Base-by-base conservation (phyloP, 2,329 filamentous ascomycete species). In the Fusarium temperatum region DNA sequence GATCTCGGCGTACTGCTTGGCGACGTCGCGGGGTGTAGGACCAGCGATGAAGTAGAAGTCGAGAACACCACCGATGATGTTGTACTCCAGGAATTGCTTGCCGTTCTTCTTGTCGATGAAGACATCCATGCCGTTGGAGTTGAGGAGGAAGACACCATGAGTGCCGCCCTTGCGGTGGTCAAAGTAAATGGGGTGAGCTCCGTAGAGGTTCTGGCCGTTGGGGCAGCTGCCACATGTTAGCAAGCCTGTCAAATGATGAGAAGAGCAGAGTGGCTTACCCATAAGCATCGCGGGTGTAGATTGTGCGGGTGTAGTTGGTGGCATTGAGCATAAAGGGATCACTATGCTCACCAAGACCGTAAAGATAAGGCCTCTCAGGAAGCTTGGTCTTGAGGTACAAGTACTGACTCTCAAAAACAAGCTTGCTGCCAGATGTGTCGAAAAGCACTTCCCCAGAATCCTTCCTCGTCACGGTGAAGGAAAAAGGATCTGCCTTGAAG, bases 321-420 rank as follows among this genome's bases (percentile, higher is more conserved):
- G 89, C 92, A 70, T 91, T 90, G 66, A 95, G 85, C 53, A 89
- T 87, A 77, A 94, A 90, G 3, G 90, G 85, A 75, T 95, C 93
- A 6, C 89, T 91, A 79, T 94, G 92, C 82, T 96, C 93, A 41
- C 94, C 94, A 5, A 96, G 86, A 1, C 94, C 94, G 79, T 96
- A 96, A 11, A 96, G 83, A 76, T 92, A 89, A 0, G 93, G 92
- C 60, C 90, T 85, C 2, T 88, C 81, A 0, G 94, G 93, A 17
- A 96, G 85, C 68, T 86, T 88, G 5, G 93, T 95, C 48, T 92
- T 88, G 66, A 96, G 85, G 26, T 91, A 89, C 30, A 96, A 82
- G 77, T 94, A 96, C 81, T 96, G 93, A 17, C 89, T 90, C 82
- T 96, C 91, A 76, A 95, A 96, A 48, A 96, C 85, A 17, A 96